Conservation (phyloP, 208 protist genomes). For the Trypanosoma grayi region DNA sequence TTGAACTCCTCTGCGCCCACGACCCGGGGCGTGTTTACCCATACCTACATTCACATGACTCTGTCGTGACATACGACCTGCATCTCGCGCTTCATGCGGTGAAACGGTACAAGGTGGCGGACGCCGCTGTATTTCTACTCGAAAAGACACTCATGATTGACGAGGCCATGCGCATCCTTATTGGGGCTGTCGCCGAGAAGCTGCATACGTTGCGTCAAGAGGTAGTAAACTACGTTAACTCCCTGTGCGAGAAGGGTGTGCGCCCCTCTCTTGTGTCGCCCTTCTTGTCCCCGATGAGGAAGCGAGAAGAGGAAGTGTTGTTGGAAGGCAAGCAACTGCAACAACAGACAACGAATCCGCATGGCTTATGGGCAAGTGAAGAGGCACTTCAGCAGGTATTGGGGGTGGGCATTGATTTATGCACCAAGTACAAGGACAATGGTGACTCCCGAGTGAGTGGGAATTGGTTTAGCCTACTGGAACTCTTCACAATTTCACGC, state of each 20-base stretch:
- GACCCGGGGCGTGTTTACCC: constrained; percentile 53
- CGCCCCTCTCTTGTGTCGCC: background rate
- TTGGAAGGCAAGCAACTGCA: background rate
- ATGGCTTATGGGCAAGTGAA: constrained; percentile 22
- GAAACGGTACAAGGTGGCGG: constrained; percentile 46
- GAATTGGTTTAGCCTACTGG: constrained; percentile 62
- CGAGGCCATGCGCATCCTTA: constrained; percentile 56
- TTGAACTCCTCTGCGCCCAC: constrained; percentile 71
- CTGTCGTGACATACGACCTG: constrained; percentile 62
- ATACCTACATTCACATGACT: constrained; percentile 46
- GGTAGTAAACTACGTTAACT: constrained; percentile 7
- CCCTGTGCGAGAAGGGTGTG: background rate
- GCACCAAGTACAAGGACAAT: constrained; percentile 32
- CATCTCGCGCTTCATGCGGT: constrained; percentile 45
- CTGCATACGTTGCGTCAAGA: constrained; percentile 10
- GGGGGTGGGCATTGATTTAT: constrained; percentile 42
- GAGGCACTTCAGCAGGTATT: constrained; percentile 34
- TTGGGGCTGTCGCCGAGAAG: constrained; percentile 20
- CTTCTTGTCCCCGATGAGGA: background rate
- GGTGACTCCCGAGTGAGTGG: constrained; percentile 3
- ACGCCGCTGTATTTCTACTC: constrained; percentile 67
- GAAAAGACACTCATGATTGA: constrained; percentile 53
- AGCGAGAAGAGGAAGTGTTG: background rate
- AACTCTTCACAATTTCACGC: constrained; percentile 54
- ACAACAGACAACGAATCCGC: background rate